Evolutionary conservation across 352 stramenopile genomes (phyloP).

Genomic region (Pythium sp.): DNA sequence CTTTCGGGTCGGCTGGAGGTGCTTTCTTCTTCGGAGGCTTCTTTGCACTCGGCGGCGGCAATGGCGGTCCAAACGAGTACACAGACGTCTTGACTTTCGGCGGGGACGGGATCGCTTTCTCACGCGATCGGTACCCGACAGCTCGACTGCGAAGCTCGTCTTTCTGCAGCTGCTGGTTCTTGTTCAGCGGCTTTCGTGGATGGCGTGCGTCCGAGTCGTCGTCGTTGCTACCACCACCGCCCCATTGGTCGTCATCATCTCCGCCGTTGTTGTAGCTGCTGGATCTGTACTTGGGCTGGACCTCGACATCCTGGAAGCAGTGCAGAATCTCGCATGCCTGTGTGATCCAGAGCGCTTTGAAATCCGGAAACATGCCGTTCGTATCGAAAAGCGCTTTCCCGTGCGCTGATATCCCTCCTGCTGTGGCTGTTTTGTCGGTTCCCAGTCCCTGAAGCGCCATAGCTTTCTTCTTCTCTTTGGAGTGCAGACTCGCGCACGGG

Average conservation of each 20-base stretch:
- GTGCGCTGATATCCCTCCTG: neutral
- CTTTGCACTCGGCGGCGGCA: slow-evolving; percentile 29
- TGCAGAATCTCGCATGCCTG: slow-evolving; percentile 53
- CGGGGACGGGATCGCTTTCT: slow-evolving; percentile 57
- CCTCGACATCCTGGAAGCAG: slow-evolving; percentile 39
- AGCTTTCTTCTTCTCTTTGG: slow-evolving; percentile 58
- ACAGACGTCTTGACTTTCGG: slow-evolving; percentile 44
- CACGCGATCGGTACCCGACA: slow-evolving; percentile 51
- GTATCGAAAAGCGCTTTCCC: slow-evolving; percentile 45
- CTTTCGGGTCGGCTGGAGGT: slow-evolving; percentile 24
- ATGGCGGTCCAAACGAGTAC: slow-evolving; percentile 47
- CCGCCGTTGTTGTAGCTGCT: slow-evolving; percentile 15
- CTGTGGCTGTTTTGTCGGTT: neutral
- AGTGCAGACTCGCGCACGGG: slow-evolving; percentile 35
- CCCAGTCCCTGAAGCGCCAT: neutral
- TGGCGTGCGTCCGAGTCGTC: slow-evolving; percentile 17
- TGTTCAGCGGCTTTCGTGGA: slow-evolving; percentile 34
- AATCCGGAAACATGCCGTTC: slow-evolving; percentile 31
- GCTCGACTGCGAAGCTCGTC: slow-evolving; percentile 69
- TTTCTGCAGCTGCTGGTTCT: slow-evolving; percentile 60
- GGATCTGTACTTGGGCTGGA: slow-evolving; percentile 15
- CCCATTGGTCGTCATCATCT: slow-evolving; percentile 22
- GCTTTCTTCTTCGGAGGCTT: slow-evolving; percentile 43
- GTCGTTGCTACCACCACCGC: slow-evolving; percentile 14
- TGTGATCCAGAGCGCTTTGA: slow-evolving; percentile 47